Evolutionary conservation across 148 eudicot species (phyloP).

Genomic region (Selenicereus undatus): DNA sequence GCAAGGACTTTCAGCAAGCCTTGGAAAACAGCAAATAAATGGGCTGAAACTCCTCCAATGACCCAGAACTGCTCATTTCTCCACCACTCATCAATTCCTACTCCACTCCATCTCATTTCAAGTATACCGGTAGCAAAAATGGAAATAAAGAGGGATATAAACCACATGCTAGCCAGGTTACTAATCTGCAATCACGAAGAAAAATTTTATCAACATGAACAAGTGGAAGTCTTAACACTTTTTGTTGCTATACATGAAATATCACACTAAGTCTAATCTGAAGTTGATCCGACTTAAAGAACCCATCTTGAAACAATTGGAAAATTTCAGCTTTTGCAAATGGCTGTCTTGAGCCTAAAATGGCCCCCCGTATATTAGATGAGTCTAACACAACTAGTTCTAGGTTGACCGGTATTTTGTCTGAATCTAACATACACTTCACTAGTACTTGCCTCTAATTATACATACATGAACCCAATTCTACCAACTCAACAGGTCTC

Average conservation of each 20-base stretch:
- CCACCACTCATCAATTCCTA: constrained; percentile 7
- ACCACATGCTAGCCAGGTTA: not conserved
- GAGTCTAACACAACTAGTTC: not conserved
- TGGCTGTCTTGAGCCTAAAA: not conserved
- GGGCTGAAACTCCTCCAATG: constrained; percentile 7
- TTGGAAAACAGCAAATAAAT: not conserved
- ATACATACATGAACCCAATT: not conserved
- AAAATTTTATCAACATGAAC: not conserved
- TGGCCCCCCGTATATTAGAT: not conserved
- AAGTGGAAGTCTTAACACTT: not conserved
- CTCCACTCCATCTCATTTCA: constrained; percentile 3
- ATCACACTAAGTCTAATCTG: not conserved
- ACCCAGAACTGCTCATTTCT: constrained; percentile 13
- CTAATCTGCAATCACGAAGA: not conserved
- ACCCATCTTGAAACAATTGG: no score
- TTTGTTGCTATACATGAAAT: not conserved
- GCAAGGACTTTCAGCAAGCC: constrained; percentile 4
- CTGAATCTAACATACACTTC: not conserved
- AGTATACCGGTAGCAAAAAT: not conserved
- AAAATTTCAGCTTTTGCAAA: no score
- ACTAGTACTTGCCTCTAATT: not conserved
- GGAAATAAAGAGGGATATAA: constrained; percentile 1
- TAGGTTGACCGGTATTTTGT: no score
- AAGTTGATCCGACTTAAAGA: not conserved
- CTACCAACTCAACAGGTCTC: not conserved